A percentile compares a stretch with the other conserved stretches of the same genome.
Conservation (phyloP, 441 rosid species). For the Adansonia madagascariensis region DNA sequence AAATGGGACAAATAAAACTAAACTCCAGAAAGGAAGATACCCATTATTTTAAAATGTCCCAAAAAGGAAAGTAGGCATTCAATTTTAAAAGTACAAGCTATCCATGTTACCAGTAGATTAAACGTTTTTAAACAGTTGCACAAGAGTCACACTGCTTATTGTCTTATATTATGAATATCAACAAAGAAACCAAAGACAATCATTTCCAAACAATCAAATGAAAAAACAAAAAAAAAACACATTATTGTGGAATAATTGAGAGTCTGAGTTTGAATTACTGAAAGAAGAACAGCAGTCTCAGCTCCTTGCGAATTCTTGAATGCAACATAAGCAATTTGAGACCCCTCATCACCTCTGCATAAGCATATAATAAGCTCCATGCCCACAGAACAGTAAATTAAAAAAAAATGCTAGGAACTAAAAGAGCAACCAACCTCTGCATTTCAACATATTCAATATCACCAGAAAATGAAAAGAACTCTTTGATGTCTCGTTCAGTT, state of each 20-base stretch:
- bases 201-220: background rate
- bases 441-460: conserved; percentile 59
- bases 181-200: background rate
- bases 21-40: background rate
- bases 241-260: background rate
- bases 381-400: too few species aligned
- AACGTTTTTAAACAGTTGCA: background rate
- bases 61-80: background rate
- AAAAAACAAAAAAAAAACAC: background rate
- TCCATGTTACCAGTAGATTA: background rate
- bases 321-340: conserved; percentile 61
- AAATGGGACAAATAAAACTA: background rate
- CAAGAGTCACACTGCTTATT: background rate
- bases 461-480: conserved; percentile 78
- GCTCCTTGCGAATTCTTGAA: conserved; percentile 72
- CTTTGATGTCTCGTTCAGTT: conserved; percentile 55
- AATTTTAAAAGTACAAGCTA: conserved; percentile 25
- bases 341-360: conserved; percentile 44
- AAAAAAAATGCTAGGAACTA: conserved; percentile 1
- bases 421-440: conserved; percentile 44
- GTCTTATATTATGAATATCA: background rate
- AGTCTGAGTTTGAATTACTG: conserved; percentile 41
- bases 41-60: background rate
- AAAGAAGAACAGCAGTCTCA: conserved; percentile 66
- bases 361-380: conserved; percentile 15